Evolutionary conservation across 257 asterid genomes (phyloP), one percentile per base, ranked within the genome.

Genomic region (Plantago elongata): DNA sequence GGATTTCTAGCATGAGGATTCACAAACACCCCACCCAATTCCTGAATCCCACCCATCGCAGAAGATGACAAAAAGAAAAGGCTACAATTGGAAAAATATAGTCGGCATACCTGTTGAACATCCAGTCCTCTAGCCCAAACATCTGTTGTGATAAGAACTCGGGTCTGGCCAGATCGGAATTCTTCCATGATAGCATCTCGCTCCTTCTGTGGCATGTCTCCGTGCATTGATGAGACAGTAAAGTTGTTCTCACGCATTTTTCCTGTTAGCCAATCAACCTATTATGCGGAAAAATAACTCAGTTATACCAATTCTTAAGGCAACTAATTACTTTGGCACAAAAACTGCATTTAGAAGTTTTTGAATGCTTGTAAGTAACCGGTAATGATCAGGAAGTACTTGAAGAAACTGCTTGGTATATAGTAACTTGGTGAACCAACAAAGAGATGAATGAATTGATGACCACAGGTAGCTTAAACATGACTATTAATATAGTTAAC

Each of bases 81-180:
- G 11, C 18, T 9, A 10, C n/a, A 5, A 16, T 18, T 1, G 5
- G 40, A 34, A 34, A 34, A 34, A 34, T 49, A 5, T 49, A 8
- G 1, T 14, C 5, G 51, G 54, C 42, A 64, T 76, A 81, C 99
- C 97, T 89, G 97, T 78, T 89, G 97, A 78, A 93, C 99, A 79
- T 93, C 99, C 72, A 93, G 63, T 17, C 99, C 97, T 74, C 99
- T 78, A 9, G 99, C 99, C 99, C 99, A 93, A 64, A 93, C 96
- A 83, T 93, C 99, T 37, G 99, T 93, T 22, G 97, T 89, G 78
- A 93, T 93, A 43, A 93, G 90, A 71, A 93, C 99, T 48, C 97
- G 79, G 61, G 99, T 93, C 61, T 79, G 79, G 51, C 97, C 96
- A 14, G 82, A 73, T 34, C 96, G 83, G 49, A 93, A 93, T 70